Conservation (phyloP, 2,329 filamentous ascomycete genomes). For the Akanthomyces uredinophilus region DNA sequence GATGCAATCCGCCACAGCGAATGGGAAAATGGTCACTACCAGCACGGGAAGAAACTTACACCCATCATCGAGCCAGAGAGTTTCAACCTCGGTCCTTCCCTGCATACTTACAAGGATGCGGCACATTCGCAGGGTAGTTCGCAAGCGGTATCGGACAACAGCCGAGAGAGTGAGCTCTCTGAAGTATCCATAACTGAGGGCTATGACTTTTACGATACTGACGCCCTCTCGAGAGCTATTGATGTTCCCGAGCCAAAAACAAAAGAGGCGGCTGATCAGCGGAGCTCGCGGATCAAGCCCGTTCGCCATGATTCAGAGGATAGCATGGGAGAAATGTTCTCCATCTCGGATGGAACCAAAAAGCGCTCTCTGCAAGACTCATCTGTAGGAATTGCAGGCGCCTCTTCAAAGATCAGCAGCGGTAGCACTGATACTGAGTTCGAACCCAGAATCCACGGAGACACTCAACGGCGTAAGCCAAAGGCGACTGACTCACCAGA, state of each 20-base stretch:
- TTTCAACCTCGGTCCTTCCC: conserved; percentile 46
- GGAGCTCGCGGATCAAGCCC: conserved; percentile 19
- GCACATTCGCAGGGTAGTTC: conserved; percentile 46
- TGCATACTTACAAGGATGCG: conserved; percentile 31
- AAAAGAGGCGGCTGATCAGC: conserved; percentile 24
- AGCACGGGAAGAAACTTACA: conserved; percentile 36
- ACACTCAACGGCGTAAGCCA: background rate
- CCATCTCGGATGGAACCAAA: conserved; percentile 45
- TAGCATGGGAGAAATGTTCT: conserved; percentile 55
- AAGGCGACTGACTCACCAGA: conserved; percentile 29
- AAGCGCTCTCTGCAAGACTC: background rate
- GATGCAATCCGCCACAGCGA: conserved; percentile 29
- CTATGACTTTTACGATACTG: conserved; percentile 61
- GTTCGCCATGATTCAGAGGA: conserved; percentile 53
- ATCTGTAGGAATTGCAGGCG: conserved; percentile 1
- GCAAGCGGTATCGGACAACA: conserved; percentile 44
- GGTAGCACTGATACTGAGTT: conserved; percentile 8
- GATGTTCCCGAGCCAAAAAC: conserved; percentile 44
- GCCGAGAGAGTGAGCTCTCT: conserved; percentile 43
- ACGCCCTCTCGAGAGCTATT: conserved; percentile 46
- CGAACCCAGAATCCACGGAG: conserved; percentile 11
- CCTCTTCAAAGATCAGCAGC: conserved; percentile 18
- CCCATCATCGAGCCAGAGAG: conserved; percentile 47
- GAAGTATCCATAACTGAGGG: conserved; percentile 53
- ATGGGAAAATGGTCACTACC: conserved; percentile 23